Conservation (phyloP, 768 basidiomycete genomes). For the Agrocybe praecox region DNA sequence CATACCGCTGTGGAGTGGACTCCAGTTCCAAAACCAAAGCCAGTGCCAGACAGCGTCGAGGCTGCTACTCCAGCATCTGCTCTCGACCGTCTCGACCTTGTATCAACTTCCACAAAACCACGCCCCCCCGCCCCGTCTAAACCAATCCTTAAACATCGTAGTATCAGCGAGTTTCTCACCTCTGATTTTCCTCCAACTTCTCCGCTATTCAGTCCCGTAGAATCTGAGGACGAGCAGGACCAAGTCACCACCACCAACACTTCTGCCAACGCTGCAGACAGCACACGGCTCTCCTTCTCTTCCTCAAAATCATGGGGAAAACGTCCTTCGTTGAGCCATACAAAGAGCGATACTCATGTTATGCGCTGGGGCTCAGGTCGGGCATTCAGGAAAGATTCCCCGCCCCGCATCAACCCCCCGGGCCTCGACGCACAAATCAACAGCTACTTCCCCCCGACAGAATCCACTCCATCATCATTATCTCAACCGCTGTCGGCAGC, state of each 20-base stretch:
- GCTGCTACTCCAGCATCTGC: slow-evolving; percentile 39
- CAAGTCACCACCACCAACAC: slow-evolving; percentile 21
- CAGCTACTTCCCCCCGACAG: slow-evolving; percentile 13
- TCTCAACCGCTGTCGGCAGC: slow-evolving; percentile 16
- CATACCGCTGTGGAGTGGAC: slow-evolving; percentile 92
- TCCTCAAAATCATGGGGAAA: slow-evolving; percentile 18
- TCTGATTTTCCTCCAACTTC: slow-evolving; percentile 67
- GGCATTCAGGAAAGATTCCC: slow-evolving; percentile 65
- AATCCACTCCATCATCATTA: slow-evolving; percentile 21
- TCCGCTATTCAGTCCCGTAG: slow-evolving; percentile 62
- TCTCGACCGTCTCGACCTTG: slow-evolving; percentile 56
- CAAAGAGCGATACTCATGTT: slow-evolving; percentile 89
- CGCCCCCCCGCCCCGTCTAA: slow-evolving; percentile 47
- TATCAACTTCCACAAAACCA: slow-evolving; percentile 20
- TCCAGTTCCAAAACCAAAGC: slow-evolving; percentile 60
- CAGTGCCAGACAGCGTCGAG: slow-evolving; percentile 37
- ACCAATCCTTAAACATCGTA: slow-evolving; percentile 95
- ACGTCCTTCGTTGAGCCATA: slow-evolving; percentile 73
- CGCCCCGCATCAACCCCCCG: slow-evolving; percentile 60
- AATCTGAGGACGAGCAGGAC: slow-evolving; percentile 53
- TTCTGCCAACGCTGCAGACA: not conserved
- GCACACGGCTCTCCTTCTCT: slow-evolving; percentile 8
- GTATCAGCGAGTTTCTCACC: slow-evolving; percentile 86
- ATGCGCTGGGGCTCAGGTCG: slow-evolving; percentile 50
- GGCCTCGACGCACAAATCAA: slow-evolving; percentile 19